Evolutionary conservation across 371 early-diverging fungal species (phyloP).

Genomic region (Zopfochytrium polystomum): DNA sequence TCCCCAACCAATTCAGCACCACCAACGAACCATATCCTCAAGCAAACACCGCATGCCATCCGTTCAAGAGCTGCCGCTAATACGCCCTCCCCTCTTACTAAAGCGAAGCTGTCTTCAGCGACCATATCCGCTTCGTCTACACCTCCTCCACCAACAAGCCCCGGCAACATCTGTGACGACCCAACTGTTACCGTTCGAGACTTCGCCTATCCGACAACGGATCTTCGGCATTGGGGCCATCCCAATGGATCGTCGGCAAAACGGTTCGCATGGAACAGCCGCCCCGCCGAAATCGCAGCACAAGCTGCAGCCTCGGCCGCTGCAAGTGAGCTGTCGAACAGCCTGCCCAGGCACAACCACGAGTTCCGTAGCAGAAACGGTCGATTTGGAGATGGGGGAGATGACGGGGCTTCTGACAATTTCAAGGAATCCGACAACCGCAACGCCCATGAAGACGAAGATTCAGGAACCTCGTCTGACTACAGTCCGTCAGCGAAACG

Average conservation of each 20-base stretch:
- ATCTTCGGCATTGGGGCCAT: conserved; percentile 7
- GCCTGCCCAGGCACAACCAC: background rate
- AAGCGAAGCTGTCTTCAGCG: too few species aligned
- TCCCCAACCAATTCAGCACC: too few species aligned
- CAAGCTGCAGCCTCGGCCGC: background rate
- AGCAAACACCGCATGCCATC: too few species aligned
- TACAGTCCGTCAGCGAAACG: too few species aligned
- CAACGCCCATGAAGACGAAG: too few species aligned
- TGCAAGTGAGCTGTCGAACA: background rate
- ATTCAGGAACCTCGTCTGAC: too few species aligned
- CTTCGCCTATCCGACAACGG: conserved; percentile 8
- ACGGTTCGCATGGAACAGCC: background rate
- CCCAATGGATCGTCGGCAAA: background rate
- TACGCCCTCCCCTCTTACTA: too few species aligned
- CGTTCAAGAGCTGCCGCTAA: too few species aligned
- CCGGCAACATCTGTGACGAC: conserved; percentile 1
- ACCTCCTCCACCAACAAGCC: too few species aligned
- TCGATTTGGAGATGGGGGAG: background rate
- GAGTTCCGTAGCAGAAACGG: background rate
- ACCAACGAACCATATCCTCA: too few species aligned
- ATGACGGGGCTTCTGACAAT: background rate
- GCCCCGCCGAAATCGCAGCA: background rate
- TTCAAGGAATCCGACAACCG: background rate
- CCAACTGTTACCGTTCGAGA: background rate
- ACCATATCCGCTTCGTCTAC: too few species aligned